Evolutionary conservation across 106 monocot genomes (phyloP), one percentile per base, ranked within the genome.

Genomic region (Vanilla planifolia): DNA sequence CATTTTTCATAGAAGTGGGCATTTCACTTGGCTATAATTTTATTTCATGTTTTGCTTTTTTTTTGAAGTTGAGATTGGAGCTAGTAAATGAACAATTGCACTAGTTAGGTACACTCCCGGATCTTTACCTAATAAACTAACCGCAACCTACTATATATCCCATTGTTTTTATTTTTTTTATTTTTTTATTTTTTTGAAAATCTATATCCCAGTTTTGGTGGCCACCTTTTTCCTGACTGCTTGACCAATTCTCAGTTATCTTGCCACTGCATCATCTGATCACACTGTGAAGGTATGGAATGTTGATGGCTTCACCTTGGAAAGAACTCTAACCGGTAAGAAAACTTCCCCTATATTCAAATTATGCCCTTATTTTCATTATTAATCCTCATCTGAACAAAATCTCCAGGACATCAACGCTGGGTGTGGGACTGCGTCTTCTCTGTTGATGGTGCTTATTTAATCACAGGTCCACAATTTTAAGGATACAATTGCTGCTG

Each of bases 381-480:
- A 1, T 1, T 44, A n/a, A n/a, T n/a, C 8, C 15, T 45, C 20
- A 17, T 45, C 20, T 6, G n/a, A 14, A 16, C 45, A 0, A 15
- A 13, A 30, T 67, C 21, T 47, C 50, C 62, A 98, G 98, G 98
- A 43, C 98, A 98, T 75, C 79, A 82, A 39, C 80, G 84, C 25
- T 98, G 96, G 96, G 91, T 98, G 28, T 98, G 87, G 91, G 96
- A 98, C 36, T 91, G 96, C 58, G 91, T 98, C 1, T 98, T 91
- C 80, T 91, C 91, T 5, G 91, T 91, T 0, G 96, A 98, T 68
- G 96, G 91, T 67, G 96, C 96, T 61, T 96, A 87, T 77, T 59
- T 96, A 41, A 96, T 91, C 62, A 91, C 96, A 74, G 91, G 96
- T 96, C 73, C 3, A 11, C 6, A n/a, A 34, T 42, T 60, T 9